Evolutionary conservation across 441 rosid genomes (phyloP).

Genomic region (Eruca vesicaria): DNA sequence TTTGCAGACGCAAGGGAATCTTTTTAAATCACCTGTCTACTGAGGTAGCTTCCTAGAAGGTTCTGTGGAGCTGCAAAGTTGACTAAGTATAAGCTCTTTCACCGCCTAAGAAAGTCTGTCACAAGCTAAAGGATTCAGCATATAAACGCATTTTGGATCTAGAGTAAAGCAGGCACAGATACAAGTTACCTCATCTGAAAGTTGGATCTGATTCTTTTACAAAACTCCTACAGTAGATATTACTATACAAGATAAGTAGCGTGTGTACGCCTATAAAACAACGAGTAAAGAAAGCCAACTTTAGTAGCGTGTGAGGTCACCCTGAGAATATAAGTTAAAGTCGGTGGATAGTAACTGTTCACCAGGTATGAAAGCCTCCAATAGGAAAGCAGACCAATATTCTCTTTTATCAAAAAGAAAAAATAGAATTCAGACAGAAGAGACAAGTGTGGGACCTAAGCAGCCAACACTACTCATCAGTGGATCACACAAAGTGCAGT

Average conservation of each 20-base stretch:
- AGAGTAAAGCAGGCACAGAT: background rate
- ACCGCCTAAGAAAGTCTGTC: slow-evolving; percentile 19
- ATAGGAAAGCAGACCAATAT: slow-evolving; percentile 19
- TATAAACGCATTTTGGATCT: background rate
- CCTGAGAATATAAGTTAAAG: slow-evolving; percentile 20
- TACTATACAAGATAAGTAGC: background rate
- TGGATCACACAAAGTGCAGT: slow-evolving; percentile 32
- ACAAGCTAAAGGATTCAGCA: slow-evolving; percentile 12
- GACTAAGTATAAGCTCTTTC: slow-evolving; percentile 21
- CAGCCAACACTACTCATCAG: slow-evolving; percentile 14
- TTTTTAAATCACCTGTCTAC: slow-evolving; percentile 44
- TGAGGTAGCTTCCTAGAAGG: slow-evolving; percentile 40
- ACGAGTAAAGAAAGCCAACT: slow-evolving; percentile 7
- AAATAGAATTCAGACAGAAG: slow-evolving; percentile 19
- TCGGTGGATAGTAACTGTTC: slow-evolving; percentile 14
- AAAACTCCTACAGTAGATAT: background rate
- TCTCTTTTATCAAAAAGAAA: background rate
- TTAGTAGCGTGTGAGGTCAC: background rate
- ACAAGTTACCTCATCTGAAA: slow-evolving; percentile 34
- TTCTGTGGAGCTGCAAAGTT: slow-evolving; percentile 30
- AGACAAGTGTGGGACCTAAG: slow-evolving; percentile 29
- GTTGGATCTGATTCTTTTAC: slow-evolving; percentile 11
- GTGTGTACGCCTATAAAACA: slow-evolving; percentile 19
- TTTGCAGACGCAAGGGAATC: slow-evolving; percentile 21
- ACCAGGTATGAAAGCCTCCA: slow-evolving; percentile 23